phyloP scores from a whole-genome alignment of 257 asterid genomes.

The Przewalskia tangutica region DNA sequence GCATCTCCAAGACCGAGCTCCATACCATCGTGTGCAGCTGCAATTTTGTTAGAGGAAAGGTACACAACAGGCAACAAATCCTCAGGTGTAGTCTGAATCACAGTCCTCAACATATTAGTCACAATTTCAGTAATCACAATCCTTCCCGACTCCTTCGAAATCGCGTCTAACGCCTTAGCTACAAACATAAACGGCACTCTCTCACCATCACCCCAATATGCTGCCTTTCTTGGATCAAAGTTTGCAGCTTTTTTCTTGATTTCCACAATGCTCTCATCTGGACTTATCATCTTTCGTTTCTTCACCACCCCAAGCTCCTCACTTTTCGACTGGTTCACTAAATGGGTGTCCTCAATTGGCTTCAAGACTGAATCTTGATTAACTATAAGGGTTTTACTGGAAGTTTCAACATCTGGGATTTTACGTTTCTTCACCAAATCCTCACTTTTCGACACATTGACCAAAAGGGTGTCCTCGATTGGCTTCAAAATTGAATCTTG shows the following conservation, averaged over 20 bases:
- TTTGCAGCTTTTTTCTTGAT: conserved; percentile 56
- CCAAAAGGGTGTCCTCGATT: conserved; percentile 11
- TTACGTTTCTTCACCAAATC: conserved; percentile 32
- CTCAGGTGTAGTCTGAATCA: conserved; percentile 65
- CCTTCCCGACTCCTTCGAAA: conserved; percentile 68
- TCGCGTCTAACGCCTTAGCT: conserved; percentile 71
- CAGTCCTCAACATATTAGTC: conserved; percentile 86
- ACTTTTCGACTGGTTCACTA: conserved; percentile 10
- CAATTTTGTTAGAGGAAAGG: conserved; percentile 63
- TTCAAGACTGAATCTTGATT: neutral
- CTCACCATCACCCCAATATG: conserved; percentile 67
- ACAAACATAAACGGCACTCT: conserved; percentile 87
- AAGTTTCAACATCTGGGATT: conserved; percentile 16
- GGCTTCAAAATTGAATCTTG: neutral
- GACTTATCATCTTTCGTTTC: conserved; percentile 41
- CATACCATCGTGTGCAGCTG: conserved; percentile 81
- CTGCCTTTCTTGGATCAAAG: conserved; percentile 67
- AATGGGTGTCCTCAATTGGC: conserved; percentile 10
- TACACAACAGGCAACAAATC: conserved; percentile 72
- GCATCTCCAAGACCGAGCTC: conserved; percentile 94
- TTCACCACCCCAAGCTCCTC: conserved; percentile 21
- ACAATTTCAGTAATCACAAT: conserved; percentile 73
- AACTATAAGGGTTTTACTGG: conserved; percentile 1
- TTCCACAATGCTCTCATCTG: conserved; percentile 56
- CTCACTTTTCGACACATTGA: conserved; percentile 4